Percentiles rank a stretch among this genome's conserved stretches.
Conservation (phyloP, 2,329 filamentous ascomycete species). For the Ascochyta rabiei region DNA sequence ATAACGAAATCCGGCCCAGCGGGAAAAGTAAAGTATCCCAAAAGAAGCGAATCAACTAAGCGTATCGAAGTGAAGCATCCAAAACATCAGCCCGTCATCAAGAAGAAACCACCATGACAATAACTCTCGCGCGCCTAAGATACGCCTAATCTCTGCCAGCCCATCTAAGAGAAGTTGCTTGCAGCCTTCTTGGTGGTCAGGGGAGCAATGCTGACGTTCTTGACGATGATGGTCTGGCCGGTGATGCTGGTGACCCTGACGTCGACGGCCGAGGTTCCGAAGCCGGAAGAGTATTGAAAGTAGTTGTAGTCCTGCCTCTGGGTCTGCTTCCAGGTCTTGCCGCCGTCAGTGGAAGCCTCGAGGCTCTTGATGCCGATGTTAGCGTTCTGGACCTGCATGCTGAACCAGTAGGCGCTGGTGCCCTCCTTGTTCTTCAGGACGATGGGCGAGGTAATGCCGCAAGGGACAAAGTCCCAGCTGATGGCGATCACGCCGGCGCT, state of each 20-base stretch:
- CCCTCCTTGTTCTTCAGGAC: conserved; percentile 61
- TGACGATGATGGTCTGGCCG: conserved; percentile 60
- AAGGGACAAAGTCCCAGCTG: conserved; percentile 58
- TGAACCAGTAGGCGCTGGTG: conserved; percentile 61
- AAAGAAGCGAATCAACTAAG: conserved; percentile 12
- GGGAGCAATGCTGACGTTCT: conserved; percentile 55
- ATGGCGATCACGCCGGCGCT: conserved; percentile 57
- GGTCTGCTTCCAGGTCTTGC: conserved; percentile 64
- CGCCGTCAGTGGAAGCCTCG: conserved; percentile 67
- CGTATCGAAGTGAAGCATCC: conserved; percentile 4
- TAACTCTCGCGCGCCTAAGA: neutral
- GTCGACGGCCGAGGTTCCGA: conserved; percentile 60
- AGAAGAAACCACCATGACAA: conserved; percentile 10
- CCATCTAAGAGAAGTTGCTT: conserved; percentile 40
- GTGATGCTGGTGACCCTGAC: conserved; percentile 62
- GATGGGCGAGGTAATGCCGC: conserved; percentile 58
- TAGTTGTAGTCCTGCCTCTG: conserved; percentile 61
- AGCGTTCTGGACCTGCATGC: conserved; percentile 69
- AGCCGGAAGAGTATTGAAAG: conserved; percentile 65
- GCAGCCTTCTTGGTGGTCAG: conserved; percentile 32
- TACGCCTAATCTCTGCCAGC: neutral
- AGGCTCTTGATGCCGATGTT: conserved; percentile 62
- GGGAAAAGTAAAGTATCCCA: conserved; percentile 1
- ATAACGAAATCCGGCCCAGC: conserved; percentile 2
- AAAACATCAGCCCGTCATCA: conserved; percentile 10